Conservation (phyloP, 805 yeast genomes). For the Saccharomyces mikatae region DNA sequence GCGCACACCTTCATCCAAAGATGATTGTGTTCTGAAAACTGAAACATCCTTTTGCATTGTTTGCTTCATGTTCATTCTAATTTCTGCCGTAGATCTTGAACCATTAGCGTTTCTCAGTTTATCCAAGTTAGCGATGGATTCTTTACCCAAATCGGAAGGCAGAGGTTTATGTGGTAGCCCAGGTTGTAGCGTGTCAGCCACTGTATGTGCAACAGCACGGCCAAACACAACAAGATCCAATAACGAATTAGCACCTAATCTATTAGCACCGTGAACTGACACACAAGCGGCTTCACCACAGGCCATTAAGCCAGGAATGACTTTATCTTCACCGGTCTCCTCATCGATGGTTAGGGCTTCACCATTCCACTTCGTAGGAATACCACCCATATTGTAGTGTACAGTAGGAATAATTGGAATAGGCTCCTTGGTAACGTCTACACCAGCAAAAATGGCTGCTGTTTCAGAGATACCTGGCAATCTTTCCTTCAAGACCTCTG, state of each 20-base stretch:
- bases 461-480: slow-evolving; percentile 99
- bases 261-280: slow-evolving; percentile 98
- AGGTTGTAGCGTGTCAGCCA: slow-evolving; percentile 77
- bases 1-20: slow-evolving; percentile 84
- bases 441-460: slow-evolving; percentile 97
- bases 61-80: slow-evolving; percentile 88
- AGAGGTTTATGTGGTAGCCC: slow-evolving; percentile 78
- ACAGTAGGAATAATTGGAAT: slow-evolving; percentile 97
- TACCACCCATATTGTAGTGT: slow-evolving; percentile 99
- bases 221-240: slow-evolving; percentile 96
- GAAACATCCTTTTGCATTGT: slow-evolving; percentile 96
- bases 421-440: slow-evolving; percentile 98
- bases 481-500: slow-evolving; percentile 86
- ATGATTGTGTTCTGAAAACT: slow-evolving; percentile 89
- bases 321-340: slow-evolving; percentile 75
- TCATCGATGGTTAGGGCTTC: slow-evolving; percentile 80
- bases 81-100: slow-evolving; percentile 71
- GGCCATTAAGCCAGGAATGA: slow-evolving; percentile 88
- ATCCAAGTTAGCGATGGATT: slow-evolving; percentile 86
- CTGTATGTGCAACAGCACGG: slow-evolving; percentile 93
- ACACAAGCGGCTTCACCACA: slow-evolving; percentile 99
- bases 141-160: slow-evolving; percentile 81
- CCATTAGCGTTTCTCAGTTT: slow-evolving; percentile 81
- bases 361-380: slow-evolving; percentile 96
- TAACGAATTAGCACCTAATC: slow-evolving; percentile 96